Evolutionary conservation across 2,329 filamentous ascomycete genomes (phyloP), one percentile per base, ranked within the genome.

Genomic region (Colletotrichum somersetense): DNA sequence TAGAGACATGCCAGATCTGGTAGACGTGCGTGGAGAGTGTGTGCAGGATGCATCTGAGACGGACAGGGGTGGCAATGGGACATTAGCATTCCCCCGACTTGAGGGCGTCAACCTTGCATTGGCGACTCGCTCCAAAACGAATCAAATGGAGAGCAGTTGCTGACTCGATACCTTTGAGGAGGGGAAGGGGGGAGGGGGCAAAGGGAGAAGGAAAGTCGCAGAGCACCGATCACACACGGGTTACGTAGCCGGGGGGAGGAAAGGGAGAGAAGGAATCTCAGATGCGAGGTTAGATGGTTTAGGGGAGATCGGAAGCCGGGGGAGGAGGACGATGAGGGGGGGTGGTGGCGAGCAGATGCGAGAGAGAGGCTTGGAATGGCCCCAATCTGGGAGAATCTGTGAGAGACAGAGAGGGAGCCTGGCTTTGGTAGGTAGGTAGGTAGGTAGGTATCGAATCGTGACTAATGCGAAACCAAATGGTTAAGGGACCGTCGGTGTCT

Each of bases 21-120:
- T 33, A 50, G 53, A 55, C 53, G 59, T 50, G 56, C 16, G 73
- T 67, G 59, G 58, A 52, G 23, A 62, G 62, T 71, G 69, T 71
- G 66, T 73, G 67, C 58, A 67, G 57, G 71, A 48, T 66, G 63
- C 59, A 62, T 69, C 64, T 69, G 58, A 55, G 69, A 44, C 69
- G n/a, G 65, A 64, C 69, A 72, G 69, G 69, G 69, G 68, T 58
- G n/a, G 44, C 26, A 12, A 30, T 33, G 26, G 42, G 66, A 69
- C 58, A 33, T 50, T 20, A 30, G 20, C 69, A 72, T 72, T 72
- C 69, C 65, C 48, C 14, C 26, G 46, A 44, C 42, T 33, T 4
- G 56, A 67, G 26, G 65, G 33, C 38, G 18, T 35, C 26, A 57
- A 8, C n/a, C 20, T 62, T 62, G 66, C 58, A 40, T 35, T 40